Evolutionary conservation across 1,284 basidiomycete species (phyloP).

Genomic region (Ganoderma sinense): DNA sequence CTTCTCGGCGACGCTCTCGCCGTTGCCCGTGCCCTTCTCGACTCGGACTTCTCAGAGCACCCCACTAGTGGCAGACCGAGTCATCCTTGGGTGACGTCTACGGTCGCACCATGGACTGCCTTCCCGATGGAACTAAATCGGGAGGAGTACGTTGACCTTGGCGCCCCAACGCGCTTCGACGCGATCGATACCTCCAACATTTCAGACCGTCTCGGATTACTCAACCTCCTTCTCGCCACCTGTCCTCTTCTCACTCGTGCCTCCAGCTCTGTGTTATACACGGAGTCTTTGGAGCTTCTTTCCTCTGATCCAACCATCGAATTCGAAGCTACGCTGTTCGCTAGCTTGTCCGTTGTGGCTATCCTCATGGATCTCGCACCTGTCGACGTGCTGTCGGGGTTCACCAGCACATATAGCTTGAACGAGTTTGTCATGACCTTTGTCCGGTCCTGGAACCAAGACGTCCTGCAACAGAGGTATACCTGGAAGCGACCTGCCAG

Average conservation of each 20-base stretch:
- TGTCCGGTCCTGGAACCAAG: not conserved
- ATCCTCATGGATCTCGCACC: slow-evolving; percentile 53
- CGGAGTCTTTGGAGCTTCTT: slow-evolving; percentile 47
- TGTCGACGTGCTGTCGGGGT: slow-evolving; percentile 48
- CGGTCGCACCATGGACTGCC: not conserved
- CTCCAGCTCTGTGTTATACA: slow-evolving; percentile 46
- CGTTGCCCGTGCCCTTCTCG: slow-evolving; percentile 43
- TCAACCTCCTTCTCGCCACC: slow-evolving; percentile 54
- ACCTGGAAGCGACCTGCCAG: slow-evolving; percentile 49
- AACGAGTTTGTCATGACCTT: slow-evolving; percentile 45
- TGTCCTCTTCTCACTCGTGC: slow-evolving; percentile 45
- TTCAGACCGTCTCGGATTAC: slow-evolving; percentile 53
- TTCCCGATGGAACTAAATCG: not conserved
- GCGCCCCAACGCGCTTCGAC: slow-evolving; percentile 52
- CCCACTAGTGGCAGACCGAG: not conserved
- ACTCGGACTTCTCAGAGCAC: not conserved
- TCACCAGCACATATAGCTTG: slow-evolving; percentile 49
- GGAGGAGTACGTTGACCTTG: slow-evolving; percentile 41
- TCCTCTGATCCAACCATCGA: slow-evolving; percentile 39
- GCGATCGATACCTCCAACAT: slow-evolving; percentile 65
- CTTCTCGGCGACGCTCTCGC: slow-evolving; percentile 46
- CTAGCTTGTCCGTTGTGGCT: slow-evolving; percentile 47
- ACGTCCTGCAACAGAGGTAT: slow-evolving; percentile 50
- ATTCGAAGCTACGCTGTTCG: slow-evolving; percentile 45
- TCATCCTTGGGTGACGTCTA: not conserved